Evolutionary conservation across 257 asterid species (phyloP).

Genomic region (Nicotiana obtusifolia): DNA sequence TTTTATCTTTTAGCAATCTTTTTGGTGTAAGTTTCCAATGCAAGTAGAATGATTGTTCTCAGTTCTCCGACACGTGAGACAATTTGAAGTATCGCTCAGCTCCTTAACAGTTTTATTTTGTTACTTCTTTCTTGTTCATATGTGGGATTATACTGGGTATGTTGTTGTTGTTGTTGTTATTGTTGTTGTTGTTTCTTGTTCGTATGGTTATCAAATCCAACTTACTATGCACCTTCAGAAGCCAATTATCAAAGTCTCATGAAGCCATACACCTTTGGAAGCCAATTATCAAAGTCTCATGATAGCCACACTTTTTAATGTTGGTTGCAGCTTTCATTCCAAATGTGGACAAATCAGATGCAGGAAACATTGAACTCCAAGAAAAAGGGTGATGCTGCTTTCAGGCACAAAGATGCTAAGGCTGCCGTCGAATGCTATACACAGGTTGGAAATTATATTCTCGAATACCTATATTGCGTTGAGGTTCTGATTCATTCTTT

Average conservation of each 20-base stretch:
- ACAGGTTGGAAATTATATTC: constrained; percentile 24
- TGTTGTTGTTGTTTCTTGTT: too few species aligned
- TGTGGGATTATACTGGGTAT: too few species aligned
- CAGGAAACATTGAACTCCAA: constrained; percentile 40
- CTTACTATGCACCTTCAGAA: neutral
- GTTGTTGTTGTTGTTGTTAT: too few species aligned
- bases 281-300: neutral
- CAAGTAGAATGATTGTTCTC: neutral
- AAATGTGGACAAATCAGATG: constrained; percentile 52
- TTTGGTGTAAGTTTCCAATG: neutral
- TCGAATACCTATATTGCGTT: neutral
- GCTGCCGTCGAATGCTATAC: constrained; percentile 39
- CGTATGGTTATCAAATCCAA: constrained; percentile 4
- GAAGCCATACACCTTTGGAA: neutral
- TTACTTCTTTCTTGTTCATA: neutral
- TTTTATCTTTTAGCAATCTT: neutral
- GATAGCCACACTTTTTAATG: neutral
- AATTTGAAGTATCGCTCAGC: neutral
- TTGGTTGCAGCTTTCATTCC: constrained; percentile 40
- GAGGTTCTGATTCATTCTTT: neutral
- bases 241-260: too few species aligned
- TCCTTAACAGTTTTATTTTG: neutral
- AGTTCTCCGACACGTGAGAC: neutral
- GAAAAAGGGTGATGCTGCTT: constrained; percentile 44
- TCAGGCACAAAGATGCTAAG: constrained; percentile 37